Conservation (phyloP, 2,329 filamentous ascomycete genomes). For the Myriosclerotinia curreyana region DNA sequence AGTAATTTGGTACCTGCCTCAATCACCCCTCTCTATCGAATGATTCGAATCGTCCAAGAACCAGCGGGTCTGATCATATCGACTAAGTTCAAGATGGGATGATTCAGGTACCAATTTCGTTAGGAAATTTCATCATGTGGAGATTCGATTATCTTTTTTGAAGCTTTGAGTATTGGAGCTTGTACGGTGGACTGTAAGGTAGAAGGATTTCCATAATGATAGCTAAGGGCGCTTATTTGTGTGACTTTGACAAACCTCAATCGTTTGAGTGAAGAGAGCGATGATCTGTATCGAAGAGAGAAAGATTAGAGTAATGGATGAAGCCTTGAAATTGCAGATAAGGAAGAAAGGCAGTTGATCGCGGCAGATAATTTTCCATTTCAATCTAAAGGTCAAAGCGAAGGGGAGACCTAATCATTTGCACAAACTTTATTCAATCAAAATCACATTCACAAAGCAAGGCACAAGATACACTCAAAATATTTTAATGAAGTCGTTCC, state of each 20-base stretch:
- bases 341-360: not conserved
- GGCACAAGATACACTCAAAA: not conserved
- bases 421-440: no score
- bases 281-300: slow-evolving; percentile 7
- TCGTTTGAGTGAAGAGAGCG: not conserved
- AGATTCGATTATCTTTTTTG: not conserved
- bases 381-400: not conserved
- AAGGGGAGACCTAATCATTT: not conserved
- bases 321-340: not conserved
- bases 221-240: slow-evolving; percentile 3
- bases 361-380: not conserved
- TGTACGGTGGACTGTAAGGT: slow-evolving; percentile 8
- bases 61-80: slow-evolving; percentile 8
- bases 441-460: not conserved
- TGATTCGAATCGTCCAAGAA: not conserved
- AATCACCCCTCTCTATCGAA: not conserved
- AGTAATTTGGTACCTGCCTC: slow-evolving; percentile 11
- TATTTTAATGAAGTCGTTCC: slow-evolving; percentile 19
- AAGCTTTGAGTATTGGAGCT: not conserved
- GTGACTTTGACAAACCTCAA: not conserved
- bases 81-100: slow-evolving; percentile 7
- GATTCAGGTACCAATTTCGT: not conserved
- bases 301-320: not conserved
- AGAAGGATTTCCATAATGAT: not conserved
- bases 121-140: slow-evolving; percentile 14